phyloP scores from a whole-genome alignment of 192 early-diverging fungal species.

The Funneliformis mosseae region DNA sequence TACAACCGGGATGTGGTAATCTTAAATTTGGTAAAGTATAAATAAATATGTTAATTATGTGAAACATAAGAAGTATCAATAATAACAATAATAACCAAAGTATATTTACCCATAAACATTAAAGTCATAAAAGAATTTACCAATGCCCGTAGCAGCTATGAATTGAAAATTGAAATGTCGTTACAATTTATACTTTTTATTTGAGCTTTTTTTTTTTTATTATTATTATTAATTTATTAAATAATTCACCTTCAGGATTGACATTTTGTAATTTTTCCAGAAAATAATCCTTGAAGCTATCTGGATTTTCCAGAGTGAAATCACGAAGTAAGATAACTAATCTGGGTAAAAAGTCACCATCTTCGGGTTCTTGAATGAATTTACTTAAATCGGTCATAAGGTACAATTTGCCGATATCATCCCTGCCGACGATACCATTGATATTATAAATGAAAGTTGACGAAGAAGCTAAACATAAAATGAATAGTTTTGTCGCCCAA shows the following conservation, averaged over 20 bases:
- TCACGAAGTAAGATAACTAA: constrained; percentile 27
- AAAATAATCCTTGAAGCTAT: constrained; percentile 13
- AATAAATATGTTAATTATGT: background rate
- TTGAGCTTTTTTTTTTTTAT: background rate
- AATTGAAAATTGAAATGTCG: background rate
- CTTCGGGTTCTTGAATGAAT: constrained; percentile 9
- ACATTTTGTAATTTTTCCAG: constrained; percentile 5
- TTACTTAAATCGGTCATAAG: constrained; percentile 27
- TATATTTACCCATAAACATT: background rate
- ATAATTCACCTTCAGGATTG: background rate
- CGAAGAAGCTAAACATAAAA: constrained; percentile 27
- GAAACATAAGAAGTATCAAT: too few species aligned
- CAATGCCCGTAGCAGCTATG: background rate
- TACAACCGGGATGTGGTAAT: background rate
- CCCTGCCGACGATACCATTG: constrained; percentile 16
- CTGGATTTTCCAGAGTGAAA: constrained; percentile 2
- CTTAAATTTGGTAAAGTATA: background rate
- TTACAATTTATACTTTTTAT: background rate
- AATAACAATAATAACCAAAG: background rate
- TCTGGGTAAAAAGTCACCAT: constrained; percentile 5
- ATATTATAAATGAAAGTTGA: constrained; percentile 33
- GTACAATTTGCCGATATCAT: constrained; percentile 24
- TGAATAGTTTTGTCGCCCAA: constrained; percentile 25
- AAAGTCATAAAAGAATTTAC: background rate
- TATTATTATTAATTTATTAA: background rate